These are phyloP conservation scores for Cutaneotrichosporon sp. DNA, from an alignment of 1,284 basidiomycete species.

Conservation along the genomic window DNA sequence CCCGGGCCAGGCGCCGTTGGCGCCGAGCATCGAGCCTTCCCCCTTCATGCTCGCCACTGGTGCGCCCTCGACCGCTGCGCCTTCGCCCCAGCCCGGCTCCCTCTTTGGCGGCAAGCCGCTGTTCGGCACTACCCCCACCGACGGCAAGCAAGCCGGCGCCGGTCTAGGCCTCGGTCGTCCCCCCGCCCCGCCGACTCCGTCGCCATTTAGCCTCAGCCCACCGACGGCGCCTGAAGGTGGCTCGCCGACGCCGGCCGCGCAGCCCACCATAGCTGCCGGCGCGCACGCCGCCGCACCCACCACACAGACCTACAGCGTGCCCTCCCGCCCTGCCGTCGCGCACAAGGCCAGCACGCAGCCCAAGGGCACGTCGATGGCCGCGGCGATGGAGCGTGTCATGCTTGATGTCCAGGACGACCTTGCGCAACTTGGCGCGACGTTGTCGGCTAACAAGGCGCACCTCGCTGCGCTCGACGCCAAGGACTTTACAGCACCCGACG, in stretches of 20 bases:
- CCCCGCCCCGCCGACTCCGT: slow-evolving; percentile 11
- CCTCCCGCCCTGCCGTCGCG: slow-evolving; percentile 30
- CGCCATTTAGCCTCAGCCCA: slow-evolving; percentile 2
- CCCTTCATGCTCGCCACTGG: neutral
- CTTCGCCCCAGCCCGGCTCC: neutral
- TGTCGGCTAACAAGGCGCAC: slow-evolving; percentile 31
- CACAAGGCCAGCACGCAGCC: slow-evolving; percentile 23
- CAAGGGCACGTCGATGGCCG: slow-evolving; percentile 27
- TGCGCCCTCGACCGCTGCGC: neutral
- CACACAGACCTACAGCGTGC: slow-evolving; percentile 16
- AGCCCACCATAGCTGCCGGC: neutral
- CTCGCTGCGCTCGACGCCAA: slow-evolving; percentile 23
- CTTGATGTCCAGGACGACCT: slow-evolving; percentile 44
- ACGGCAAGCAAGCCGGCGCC: no score
- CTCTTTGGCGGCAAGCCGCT: slow-evolving; percentile 1
- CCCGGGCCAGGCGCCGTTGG: neutral
- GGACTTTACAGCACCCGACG: slow-evolving; percentile 18
- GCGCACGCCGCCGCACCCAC: neutral
- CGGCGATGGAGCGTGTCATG: slow-evolving; percentile 39
- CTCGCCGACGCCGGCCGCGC: neutral
- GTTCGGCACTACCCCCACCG: no score
- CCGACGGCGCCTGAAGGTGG: neutral
- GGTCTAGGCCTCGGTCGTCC: neutral
- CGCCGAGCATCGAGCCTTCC: neutral
- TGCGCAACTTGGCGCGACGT: slow-evolving; percentile 36